Percentiles rank a stretch among this genome's conserved stretches.
Conservation (phyloP, 805 yeast genomes). For the Candida insectalens region DNA sequence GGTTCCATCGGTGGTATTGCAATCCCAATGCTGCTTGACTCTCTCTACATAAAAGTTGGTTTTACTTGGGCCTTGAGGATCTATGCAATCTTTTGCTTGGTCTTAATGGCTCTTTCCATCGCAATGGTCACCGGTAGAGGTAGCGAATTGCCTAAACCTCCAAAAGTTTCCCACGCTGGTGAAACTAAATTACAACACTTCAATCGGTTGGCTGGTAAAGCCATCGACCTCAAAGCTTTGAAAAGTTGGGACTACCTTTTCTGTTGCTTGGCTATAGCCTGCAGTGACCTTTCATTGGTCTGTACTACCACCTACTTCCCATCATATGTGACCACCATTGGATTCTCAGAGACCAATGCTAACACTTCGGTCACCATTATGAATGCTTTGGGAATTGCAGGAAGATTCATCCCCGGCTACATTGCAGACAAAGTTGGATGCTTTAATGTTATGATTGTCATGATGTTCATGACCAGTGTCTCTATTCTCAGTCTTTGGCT, state of each 20-base stretch:
- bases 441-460: constrained; percentile 31
- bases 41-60: constrained; percentile 34
- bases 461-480: constrained; percentile 25
- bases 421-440: constrained; percentile 33
- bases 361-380: constrained; percentile 28
- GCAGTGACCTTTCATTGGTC: constrained; percentile 40
- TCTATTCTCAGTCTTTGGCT: constrained; percentile 36
- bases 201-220: constrained; percentile 14
- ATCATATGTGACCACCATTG: constrained; percentile 37
- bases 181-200: background rate
- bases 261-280: constrained; percentile 31
- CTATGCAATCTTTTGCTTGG: constrained; percentile 33
- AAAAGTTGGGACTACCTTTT: constrained; percentile 27
- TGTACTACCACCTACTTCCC: constrained; percentile 41
- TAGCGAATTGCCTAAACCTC: constrained; percentile 12
- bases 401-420: constrained; percentile 31
- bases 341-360: constrained; percentile 25
- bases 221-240: constrained; percentile 30
- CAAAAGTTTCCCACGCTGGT: constrained; percentile 4
- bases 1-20: constrained; percentile 43
- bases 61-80: constrained; percentile 47
- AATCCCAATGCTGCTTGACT: constrained; percentile 40
- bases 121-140: constrained; percentile 34
- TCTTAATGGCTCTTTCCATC: constrained; percentile 29
- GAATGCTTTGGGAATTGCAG: constrained; percentile 29